Percentiles rank a stretch among this genome's conserved stretches.
phyloP scores from a whole-genome alignment of 2,329 filamentous ascomycete species.

The Colletotrichum tropicicola region DNA sequence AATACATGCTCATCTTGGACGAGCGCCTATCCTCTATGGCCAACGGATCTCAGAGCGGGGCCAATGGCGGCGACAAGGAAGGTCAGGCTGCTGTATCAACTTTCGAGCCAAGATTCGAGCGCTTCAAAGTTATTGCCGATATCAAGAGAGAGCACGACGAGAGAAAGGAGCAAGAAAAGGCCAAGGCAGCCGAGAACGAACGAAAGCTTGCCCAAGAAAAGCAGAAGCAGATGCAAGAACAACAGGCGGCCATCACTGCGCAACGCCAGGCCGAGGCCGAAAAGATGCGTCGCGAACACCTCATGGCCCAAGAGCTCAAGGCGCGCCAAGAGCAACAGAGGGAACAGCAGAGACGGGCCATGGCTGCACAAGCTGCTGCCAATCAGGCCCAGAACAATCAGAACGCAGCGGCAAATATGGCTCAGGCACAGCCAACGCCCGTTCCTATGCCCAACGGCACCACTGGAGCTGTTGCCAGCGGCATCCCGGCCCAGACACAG shows the following conservation, averaged over 20 bases:
- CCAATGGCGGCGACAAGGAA: conserved; percentile 74
- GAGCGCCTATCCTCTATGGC: conserved; percentile 76
- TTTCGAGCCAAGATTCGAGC: conserved; percentile 87
- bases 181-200: conserved; percentile 69
- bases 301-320: conserved; percentile 34
- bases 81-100: conserved; percentile 75
- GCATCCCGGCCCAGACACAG: conserved; percentile 52
- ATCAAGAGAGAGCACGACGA: conserved; percentile 83
- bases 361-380: conserved; percentile 42
- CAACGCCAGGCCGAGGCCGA: conserved; percentile 57
- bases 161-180: conserved; percentile 79
- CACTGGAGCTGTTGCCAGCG: conserved; percentile 42
- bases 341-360: conserved; percentile 44
- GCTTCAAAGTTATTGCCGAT: conserved; percentile 89
- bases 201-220: conserved; percentile 59
- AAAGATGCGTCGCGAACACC: conserved; percentile 47
- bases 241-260: conserved; percentile 50
- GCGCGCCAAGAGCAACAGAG: conserved; percentile 44
- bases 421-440: conserved; percentile 44
- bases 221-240: conserved; percentile 55
- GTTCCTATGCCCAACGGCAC: conserved; percentile 49
- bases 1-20: conserved; percentile 92
- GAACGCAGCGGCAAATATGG: conserved; percentile 34
- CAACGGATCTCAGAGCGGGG: conserved; percentile 64
- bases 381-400: conserved; percentile 36